A percentile compares a stretch with the other conserved stretches of the same genome.
phyloP scores from a whole-genome alignment of 2,329 filamentous ascomycete species.

The Gremmenia infestans region DNA sequence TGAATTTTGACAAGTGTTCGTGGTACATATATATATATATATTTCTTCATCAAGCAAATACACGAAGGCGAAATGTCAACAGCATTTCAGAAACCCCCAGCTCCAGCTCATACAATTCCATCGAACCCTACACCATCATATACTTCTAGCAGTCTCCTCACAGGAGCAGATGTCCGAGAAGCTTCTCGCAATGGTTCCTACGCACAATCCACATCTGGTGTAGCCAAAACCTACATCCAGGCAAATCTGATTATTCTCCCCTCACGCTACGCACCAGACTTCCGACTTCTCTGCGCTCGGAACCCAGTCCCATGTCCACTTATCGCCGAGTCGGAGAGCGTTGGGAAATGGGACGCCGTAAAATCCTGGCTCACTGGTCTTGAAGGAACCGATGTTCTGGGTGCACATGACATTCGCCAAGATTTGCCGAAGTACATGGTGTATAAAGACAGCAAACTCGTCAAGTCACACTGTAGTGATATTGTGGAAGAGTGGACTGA shows the following conservation, averaged over 20 bases:
- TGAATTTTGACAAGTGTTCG: background rate
- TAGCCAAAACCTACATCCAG: slow-evolving; percentile 52
- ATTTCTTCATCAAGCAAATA: too few species aligned
- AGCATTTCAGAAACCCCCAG: background rate
- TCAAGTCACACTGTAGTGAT: slow-evolving; percentile 36
- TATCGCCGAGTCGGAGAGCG: slow-evolving; percentile 44
- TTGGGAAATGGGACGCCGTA: slow-evolving; percentile 40
- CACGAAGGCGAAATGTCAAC: background rate
- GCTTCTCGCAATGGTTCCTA: slow-evolving; percentile 12
- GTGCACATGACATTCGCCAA: slow-evolving; percentile 49
- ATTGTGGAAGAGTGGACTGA: slow-evolving; percentile 48
- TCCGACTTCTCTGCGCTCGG: slow-evolving; percentile 51
- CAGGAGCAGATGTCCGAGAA: slow-evolving; percentile 14
- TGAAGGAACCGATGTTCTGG: slow-evolving; percentile 31
- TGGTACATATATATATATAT: too few species aligned
- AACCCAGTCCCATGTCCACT: slow-evolving; percentile 61
- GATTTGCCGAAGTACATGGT: slow-evolving; percentile 56
- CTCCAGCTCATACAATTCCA: background rate
- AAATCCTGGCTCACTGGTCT: slow-evolving; percentile 34
- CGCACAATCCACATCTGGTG: slow-evolving; percentile 42
- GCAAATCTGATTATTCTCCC: slow-evolving; percentile 59
- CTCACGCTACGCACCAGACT: slow-evolving; percentile 50
- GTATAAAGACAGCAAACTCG: slow-evolving; percentile 45
- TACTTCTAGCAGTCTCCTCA: slow-evolving; percentile 1
- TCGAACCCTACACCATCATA: background rate